Evolutionary conservation across 2,329 filamentous ascomycete species (phyloP).

Genomic region (Colletotrichum simmondsii): DNA sequence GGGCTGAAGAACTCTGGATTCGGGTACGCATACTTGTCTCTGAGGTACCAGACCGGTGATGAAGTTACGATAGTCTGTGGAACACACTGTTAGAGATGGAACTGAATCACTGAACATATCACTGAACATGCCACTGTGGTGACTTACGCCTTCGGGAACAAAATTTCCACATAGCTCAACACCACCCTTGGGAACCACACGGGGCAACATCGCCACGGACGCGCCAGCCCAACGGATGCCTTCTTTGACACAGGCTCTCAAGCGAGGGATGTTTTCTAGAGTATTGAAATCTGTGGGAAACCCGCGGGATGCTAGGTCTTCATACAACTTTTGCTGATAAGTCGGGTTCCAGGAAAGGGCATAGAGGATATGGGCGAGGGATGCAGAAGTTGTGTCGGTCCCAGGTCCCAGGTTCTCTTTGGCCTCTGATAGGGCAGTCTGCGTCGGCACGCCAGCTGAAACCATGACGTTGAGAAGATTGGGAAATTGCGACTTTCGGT

Average conservation of each 20-base stretch:
- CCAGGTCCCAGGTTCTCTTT: slow-evolving; percentile 44
- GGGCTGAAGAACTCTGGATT: slow-evolving; percentile 39
- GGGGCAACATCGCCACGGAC: slow-evolving; percentile 41
- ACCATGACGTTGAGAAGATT: slow-evolving; percentile 39
- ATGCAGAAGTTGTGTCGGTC: slow-evolving; percentile 45
- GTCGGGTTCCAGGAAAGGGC: slow-evolving; percentile 39
- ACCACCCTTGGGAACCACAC: slow-evolving; percentile 38
- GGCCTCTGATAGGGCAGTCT: slow-evolving; percentile 42
- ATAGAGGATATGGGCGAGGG: slow-evolving; percentile 44
- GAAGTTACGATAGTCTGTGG: slow-evolving; percentile 40
- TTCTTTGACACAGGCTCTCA: slow-evolving; percentile 41
- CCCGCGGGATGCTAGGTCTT: slow-evolving; percentile 34
- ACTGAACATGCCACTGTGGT: background rate
- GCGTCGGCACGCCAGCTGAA: slow-evolving; percentile 34
- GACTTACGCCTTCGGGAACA: slow-evolving; percentile 39
- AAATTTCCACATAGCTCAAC: slow-evolving; percentile 37
- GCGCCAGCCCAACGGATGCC: slow-evolving; percentile 42
- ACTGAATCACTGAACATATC: background rate
- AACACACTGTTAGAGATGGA: background rate
- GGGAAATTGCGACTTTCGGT: background rate
- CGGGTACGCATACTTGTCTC: slow-evolving; percentile 41
- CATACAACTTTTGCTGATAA: slow-evolving; percentile 39
- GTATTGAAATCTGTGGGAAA: slow-evolving; percentile 40
- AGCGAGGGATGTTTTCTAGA: slow-evolving; percentile 37
- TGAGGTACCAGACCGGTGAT: slow-evolving; percentile 43